Conservation (phyloP, 176 grass and related monocot species). For the Oryza longistaminata region DNA sequence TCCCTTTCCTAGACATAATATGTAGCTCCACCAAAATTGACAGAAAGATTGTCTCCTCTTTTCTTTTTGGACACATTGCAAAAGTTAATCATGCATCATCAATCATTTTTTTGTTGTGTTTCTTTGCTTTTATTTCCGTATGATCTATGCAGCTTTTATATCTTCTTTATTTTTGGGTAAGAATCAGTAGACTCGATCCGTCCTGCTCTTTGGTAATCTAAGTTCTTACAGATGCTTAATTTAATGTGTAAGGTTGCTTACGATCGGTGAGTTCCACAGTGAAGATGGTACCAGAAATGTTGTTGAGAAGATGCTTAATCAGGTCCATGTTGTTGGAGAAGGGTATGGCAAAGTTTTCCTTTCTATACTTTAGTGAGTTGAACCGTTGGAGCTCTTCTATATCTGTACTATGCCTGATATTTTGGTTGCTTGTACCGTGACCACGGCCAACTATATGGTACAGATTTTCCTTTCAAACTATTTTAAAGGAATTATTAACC, state of each 20-base stretch:
- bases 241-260: constrained; percentile 65
- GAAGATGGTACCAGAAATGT: constrained; percentile 68
- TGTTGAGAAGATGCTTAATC: constrained; percentile 77
- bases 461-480: constrained; percentile 4
- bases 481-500: background rate
- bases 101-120: background rate
- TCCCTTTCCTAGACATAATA: background rate
- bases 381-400: constrained; percentile 29
- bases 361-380: constrained; percentile 8
- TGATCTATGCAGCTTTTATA: background rate
- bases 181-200: background rate
- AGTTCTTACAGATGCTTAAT: constrained; percentile 30
- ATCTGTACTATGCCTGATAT: background rate
- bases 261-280: constrained; percentile 75
- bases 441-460: background rate
- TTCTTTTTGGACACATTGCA: constrained; percentile 17
- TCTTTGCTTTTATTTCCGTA: constrained; percentile 27
- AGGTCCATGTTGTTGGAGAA: constrained; percentile 88
- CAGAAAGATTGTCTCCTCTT: constrained; percentile 9
- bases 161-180: background rate
- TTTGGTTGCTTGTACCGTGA: constrained; percentile 22
- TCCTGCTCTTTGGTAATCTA: background rate
- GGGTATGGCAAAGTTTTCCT: constrained; percentile 53
- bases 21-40: constrained; percentile 16
- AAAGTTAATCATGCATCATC: constrained; percentile 6